A percentile compares a stretch with the other conserved stretches of the same genome.
Conservation (phyloP, 2,329 filamentous ascomycete species). For the Daldinia sp. region DNA sequence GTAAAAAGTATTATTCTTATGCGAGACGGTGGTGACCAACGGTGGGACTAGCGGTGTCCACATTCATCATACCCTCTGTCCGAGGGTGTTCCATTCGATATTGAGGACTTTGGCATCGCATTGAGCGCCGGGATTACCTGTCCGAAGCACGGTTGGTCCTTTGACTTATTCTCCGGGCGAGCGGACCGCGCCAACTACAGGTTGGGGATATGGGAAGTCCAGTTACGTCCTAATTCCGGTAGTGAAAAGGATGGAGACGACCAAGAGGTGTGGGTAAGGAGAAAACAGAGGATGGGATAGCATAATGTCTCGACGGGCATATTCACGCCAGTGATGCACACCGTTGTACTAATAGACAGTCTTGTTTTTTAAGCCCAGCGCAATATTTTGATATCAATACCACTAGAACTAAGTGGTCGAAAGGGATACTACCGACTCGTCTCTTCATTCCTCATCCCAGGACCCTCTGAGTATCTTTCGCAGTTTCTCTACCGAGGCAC, state of each 20-base stretch:
- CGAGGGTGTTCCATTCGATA: slow-evolving; percentile 69
- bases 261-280: slow-evolving; percentile 46
- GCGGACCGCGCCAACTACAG: slow-evolving; percentile 69
- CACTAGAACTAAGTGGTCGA: too few relatives aligned
- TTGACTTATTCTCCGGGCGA: slow-evolving; percentile 70
- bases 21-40: slow-evolving; percentile 23
- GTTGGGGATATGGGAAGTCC: slow-evolving; percentile 70
- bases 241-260: slow-evolving; percentile 28
- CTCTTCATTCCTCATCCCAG: too few relatives aligned
- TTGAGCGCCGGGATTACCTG: slow-evolving; percentile 70
- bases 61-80: slow-evolving; percentile 73
- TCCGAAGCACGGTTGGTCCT: slow-evolving; percentile 76
- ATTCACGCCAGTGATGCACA: too few relatives aligned
- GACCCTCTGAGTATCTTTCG: too few relatives aligned
- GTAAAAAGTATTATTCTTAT: neutral
- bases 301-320: neutral
- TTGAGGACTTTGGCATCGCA: slow-evolving; percentile 74
- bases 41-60: slow-evolving; percentile 64
- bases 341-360: too few relatives aligned
- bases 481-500: too few relatives aligned
- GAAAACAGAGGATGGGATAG: slow-evolving; percentile 47
- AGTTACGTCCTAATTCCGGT: slow-evolving; percentile 53
- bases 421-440: too few relatives aligned
- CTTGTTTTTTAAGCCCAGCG: too few relatives aligned
- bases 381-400: too few relatives aligned